Evolutionary conservation across 306 rosid species (phyloP), one percentile per base, ranked within the genome.

Genomic region (Prunus fruticosa): DNA sequence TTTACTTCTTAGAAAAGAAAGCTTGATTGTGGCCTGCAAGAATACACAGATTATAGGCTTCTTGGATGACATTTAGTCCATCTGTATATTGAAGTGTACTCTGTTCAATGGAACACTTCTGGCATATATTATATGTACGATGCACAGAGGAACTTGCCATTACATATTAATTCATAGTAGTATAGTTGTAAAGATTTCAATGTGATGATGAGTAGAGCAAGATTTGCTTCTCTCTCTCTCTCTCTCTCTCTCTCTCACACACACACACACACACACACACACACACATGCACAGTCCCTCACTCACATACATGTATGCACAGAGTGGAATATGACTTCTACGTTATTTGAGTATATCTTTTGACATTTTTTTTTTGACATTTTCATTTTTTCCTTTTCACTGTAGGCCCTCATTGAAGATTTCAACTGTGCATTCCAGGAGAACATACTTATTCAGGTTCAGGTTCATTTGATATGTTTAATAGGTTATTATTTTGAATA

Each of bases 371-470:
- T n/a, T 77, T 77, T 38, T 38, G 43, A 38, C n/a, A 53, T 22
- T 27, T 47, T 60, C 30, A 20, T 52, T 65, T 71, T 52, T 85
- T 38, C 52, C 64, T 54, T 61, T 64, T 10, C 43, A 47, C 15
- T 78, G 51, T 77, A 95, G 98, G 92, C 88, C 79, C 95, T 95
- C 54, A 83, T 95, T 75, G 96, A 95, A 89, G 97, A 95, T 87
- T 95, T 90, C 82, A 95, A 95, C 57, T 95, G 98, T 79, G 98
- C 98, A 52, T 83, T 89, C 82, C 97, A 95, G 88, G 98, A 95
- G 81, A 95, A 92, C 80, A 83, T 95, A 84, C 93, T 95, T 67
- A 88, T 95, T 84, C 98, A 95, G 97, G 43, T 38, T 38, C 43
- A 38, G 43, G 97, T 95, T 75, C 79, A 14, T 61, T 75, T 82